phyloP scores from a whole-genome alignment of 305 asterid genomes.

The Lippia alba region DNA sequence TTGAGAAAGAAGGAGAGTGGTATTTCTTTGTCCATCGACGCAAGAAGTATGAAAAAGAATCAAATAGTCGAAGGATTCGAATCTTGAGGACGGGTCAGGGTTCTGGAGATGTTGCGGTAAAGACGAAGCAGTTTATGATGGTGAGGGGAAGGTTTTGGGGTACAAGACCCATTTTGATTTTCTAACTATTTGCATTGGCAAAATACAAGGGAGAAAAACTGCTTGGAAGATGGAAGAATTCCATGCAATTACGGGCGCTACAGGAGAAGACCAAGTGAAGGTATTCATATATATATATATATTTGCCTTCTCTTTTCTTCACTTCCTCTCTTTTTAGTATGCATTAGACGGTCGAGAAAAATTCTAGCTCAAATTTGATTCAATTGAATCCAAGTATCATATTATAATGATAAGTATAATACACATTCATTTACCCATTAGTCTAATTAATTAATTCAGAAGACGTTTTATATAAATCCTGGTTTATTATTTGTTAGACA shows the following conservation, averaged over 20 bases:
- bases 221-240: conserved; percentile 29
- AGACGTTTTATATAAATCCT: no score
- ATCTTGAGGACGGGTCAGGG: neutral
- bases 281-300: neutral
- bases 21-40: conserved; percentile 8
- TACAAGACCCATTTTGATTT: conserved; percentile 7
- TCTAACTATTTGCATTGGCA: neutral
- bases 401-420: no score
- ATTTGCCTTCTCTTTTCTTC: neutral
- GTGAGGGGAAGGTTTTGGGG: neutral
- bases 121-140: neutral
- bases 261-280: neutral
- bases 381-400: no score
- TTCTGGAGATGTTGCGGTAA: conserved; percentile 16
- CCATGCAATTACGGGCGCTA: neutral
- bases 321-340: neutral
- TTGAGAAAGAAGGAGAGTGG: conserved; percentile 15
- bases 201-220: neutral
- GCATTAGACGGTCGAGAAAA: no score
- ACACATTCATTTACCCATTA: no score
- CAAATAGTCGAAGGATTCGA: neutral
- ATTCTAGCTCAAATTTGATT: no score
- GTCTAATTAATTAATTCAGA: no score
- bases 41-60: neutral
- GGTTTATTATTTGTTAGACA: no score